phyloP scores from a whole-genome alignment of 441 rosid species.

The Macaranga tanarius region DNA sequence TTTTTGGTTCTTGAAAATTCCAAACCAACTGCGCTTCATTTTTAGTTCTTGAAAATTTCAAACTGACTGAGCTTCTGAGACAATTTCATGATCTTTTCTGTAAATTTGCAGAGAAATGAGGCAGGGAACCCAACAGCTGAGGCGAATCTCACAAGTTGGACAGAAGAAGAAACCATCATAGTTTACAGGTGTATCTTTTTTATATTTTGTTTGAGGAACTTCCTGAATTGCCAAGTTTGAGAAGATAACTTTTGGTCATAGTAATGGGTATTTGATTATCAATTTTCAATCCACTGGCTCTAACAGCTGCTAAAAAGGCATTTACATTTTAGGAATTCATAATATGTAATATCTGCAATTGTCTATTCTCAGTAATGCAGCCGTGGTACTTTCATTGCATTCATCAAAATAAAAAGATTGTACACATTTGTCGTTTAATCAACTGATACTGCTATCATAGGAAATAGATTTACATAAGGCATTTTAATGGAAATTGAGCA shows the following conservation, averaged over 20 bases:
- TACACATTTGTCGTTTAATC: background rate
- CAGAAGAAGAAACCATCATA: conserved; percentile 64
- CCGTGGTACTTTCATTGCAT: background rate
- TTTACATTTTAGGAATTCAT: background rate
- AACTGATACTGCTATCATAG: background rate
- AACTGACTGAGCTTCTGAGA: conserved; percentile 13
- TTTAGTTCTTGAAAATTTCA: conserved; percentile 14
- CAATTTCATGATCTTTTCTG: conserved; percentile 18
- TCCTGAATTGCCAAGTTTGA: background rate
- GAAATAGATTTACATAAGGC: background rate
- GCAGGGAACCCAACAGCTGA: conserved; percentile 68
- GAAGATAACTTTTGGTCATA: background rate
- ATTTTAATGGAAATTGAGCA: background rate
- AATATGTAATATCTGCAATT: background rate
- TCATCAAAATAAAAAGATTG: background rate
- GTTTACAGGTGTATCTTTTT: conserved; percentile 26
- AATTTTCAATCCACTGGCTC: background rate
- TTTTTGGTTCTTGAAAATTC: conserved; percentile 16
- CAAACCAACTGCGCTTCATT: too few relatives aligned
- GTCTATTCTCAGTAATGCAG: background rate
- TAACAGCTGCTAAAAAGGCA: background rate
- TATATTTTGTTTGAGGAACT: background rate
- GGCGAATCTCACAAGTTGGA: conserved; percentile 63
- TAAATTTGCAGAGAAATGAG: conserved; percentile 64
- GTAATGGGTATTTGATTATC: background rate